Evolutionary conservation across 139 green algal species (phyloP), one percentile per base, ranked within the genome.

Genomic region (Nannochloris sp.): DNA sequence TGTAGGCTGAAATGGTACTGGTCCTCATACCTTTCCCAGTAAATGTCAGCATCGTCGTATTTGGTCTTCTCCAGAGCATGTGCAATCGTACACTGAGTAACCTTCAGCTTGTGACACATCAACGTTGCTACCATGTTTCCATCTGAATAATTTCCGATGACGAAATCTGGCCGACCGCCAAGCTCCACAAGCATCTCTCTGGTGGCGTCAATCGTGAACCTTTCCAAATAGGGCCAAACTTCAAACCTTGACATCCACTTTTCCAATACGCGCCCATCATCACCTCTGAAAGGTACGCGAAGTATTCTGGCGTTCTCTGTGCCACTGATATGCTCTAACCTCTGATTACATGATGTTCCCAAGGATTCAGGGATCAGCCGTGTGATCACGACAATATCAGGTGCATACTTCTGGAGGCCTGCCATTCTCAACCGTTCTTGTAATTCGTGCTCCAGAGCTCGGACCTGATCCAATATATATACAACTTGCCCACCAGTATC

Each of bases 11-110:
- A 93, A 74, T 94, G 86, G 65, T 92, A 93, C 9, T 76, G 49
- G 28, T 87, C 77, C 17, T 71, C 62, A 31, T 70, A 59, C 70
- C 70, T 59, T 46, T 71, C 70, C 87, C 87, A 94, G 64, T 88
- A 73, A 29, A 92, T 77, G 70, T 93, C 82, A 10, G 82, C 79
- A 36, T 88, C 75, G 29, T 75, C 46, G 63, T 90, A 90, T 74
- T 94, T 94, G 59, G 84, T 89, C 73, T 89, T 92, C 73, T 94
- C 87, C 46, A 94, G 68, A 9, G 87, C 86, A 61, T 94, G 87
- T 20, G 87, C 87, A 48, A 94, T 94, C 76, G 82, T 90, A 63
- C 80, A 89, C 66, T 89, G 28, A 23, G 80, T 91, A 28, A 86
- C 68, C 57, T 66, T 69, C 63, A 87, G 61, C 12, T 65, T 61